phyloP scores from a whole-genome alignment of 2,329 filamentous ascomycete species.

The Aspergillus uvarum region DNA sequence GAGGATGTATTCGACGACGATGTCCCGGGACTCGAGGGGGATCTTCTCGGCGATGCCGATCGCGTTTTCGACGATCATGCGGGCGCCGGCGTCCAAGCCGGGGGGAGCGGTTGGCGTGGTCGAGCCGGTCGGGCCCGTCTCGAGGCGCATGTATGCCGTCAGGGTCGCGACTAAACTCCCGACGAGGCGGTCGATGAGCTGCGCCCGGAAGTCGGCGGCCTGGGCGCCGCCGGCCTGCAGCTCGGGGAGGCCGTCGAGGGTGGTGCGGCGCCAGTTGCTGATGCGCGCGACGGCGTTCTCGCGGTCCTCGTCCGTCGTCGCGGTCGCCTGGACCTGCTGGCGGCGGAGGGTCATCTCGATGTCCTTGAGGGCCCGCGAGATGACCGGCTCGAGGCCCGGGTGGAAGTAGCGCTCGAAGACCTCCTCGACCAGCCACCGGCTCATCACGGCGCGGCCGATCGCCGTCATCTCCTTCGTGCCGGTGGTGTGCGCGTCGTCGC shows the following conservation, averaged over 20 bases:
- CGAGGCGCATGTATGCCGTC: constrained; percentile 68
- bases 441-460: constrained; percentile 83
- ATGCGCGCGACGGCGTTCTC: constrained; percentile 85
- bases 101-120: constrained; percentile 52
- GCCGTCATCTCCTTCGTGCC: constrained; percentile 98
- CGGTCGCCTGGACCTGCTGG: constrained; percentile 68
- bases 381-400: constrained; percentile 72
- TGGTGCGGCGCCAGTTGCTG: constrained; percentile 89
- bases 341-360: constrained; percentile 86
- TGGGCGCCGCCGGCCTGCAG: constrained; percentile 60
- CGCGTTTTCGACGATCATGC: constrained; percentile 90
- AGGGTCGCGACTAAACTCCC: constrained; percentile 67
- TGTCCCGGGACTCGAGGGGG: constrained; percentile 86
- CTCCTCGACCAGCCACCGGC: constrained; percentile 85
- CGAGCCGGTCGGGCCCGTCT: constrained; percentile 73
- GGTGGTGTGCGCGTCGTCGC: constrained; percentile 77
- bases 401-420: constrained; percentile 93
- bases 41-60: constrained; percentile 82
- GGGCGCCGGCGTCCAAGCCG: constrained; percentile 82
- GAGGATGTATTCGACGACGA: constrained; percentile 79
- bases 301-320: constrained; percentile 79
- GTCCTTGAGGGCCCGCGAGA: constrained; percentile 77
- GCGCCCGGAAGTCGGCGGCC: constrained; percentile 64
- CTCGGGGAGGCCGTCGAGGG: constrained; percentile 82
- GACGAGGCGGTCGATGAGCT: constrained; percentile 70